Percentiles rank a stretch among this genome's conserved stretches.
phyloP scores from a whole-genome alignment of 2,329 filamentous ascomycete species.

The Aspergillus terreus region DNA sequence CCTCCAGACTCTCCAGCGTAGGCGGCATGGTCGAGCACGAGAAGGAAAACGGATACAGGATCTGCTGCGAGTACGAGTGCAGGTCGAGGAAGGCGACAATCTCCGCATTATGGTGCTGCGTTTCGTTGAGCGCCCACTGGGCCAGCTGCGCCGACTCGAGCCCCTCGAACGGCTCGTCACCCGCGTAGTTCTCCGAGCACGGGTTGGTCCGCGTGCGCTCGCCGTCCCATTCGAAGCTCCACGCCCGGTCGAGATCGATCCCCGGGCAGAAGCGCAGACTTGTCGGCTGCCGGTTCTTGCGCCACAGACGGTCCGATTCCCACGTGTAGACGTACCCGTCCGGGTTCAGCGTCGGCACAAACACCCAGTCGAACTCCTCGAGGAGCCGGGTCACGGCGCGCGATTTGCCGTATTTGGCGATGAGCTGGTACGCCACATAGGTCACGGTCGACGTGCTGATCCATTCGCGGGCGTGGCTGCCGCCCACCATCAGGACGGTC shows the following conservation, averaged over 20 bases:
- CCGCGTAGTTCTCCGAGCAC: constrained; percentile 87
- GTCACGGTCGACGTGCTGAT: constrained; percentile 88
- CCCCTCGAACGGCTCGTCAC: constrained; percentile 76
- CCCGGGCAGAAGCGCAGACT: constrained; percentile 78
- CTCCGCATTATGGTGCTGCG: constrained; percentile 63
- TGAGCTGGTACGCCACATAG: constrained; percentile 83
- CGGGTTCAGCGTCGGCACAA: constrained; percentile 85
- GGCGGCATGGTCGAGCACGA: constrained; percentile 75
- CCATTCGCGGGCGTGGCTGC: constrained; percentile 94
- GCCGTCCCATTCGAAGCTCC: constrained; percentile 79
- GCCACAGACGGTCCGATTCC: constrained; percentile 88
- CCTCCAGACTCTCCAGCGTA: constrained; percentile 85
- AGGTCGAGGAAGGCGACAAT: constrained; percentile 87
- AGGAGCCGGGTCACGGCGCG: constrained; percentile 70
- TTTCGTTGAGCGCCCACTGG: constrained; percentile 79
- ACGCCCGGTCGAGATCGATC: constrained; percentile 83
- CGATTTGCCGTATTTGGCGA: constrained; percentile 75
- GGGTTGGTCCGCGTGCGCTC: constrained; percentile 66
- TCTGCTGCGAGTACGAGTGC: constrained; percentile 92
- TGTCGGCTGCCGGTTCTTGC: constrained; percentile 83
- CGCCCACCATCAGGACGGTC: constrained; percentile 77
- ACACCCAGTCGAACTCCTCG: constrained; percentile 79
- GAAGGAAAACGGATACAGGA: constrained; percentile 88
- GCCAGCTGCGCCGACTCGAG: constrained; percentile 72
- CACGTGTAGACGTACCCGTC: constrained; percentile 95